Evolutionary conservation across 345 rosid species (phyloP), one percentile per base, ranked within the genome.

Genomic region (Clausena lansium): DNA sequence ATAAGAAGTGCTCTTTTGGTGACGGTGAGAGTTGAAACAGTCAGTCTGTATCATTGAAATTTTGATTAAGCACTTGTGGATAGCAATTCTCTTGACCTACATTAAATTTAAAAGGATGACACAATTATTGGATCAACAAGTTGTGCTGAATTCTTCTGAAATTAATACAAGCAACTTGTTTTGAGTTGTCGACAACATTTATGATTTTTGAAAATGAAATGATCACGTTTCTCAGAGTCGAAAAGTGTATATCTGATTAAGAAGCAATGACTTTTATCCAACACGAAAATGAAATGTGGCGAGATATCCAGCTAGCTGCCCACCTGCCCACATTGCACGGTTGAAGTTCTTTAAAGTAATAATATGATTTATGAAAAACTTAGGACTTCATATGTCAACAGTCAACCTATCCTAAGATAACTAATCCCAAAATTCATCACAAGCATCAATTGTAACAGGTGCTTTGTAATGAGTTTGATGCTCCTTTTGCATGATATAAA

Each of bases 371-470:
- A n/a, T n/a, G 32, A 30, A 2, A 30, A 30, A 30, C 32, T 30
- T 30, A 45, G 17, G 17, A 13, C 1, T 2, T 45, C 1, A 45
- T 1, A 45, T 45, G 50, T 13, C 50, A 45, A 13, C 50, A 11
- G 50, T 13, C 50, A 45, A 13, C 50, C 17, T 45, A 13, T 45
- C 50, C 5, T 1, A 45, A 45, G 50, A 3, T 5, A 45, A 13
- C 17, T 45, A 45, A 45, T 45, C 15, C 4, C 17, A 45, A 45
- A 45, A 13, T 45, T 1, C 50, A 45, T 45, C 5, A 11, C 5
- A 11, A 0, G 17, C 17, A 13, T 1, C 0, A 0, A 45, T 3
- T 10, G 4, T 11, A 13, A 45, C 15, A 45, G 15, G 17, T 11
- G 5, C 50, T 45, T 2, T 13, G 15, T 11, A 45, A 0, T 45